Evolutionary conservation across 148 eudicot species (phyloP).

Genomic region (Rhododendron griersonianum): DNA sequence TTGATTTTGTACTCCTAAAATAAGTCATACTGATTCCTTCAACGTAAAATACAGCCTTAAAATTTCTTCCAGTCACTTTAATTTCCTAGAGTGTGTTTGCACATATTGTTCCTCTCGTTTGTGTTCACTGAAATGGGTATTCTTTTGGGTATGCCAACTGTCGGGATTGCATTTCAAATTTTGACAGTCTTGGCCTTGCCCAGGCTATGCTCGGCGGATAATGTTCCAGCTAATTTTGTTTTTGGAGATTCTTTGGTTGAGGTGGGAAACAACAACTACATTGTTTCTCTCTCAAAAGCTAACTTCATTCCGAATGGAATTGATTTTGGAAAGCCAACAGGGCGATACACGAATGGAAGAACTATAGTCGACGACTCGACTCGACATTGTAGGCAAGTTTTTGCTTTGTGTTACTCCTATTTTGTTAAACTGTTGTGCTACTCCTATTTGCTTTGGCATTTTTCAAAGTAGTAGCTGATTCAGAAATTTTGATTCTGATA

Average conservation of each 20-base stretch:
- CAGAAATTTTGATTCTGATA: not conserved
- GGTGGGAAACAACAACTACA: slow-evolving; percentile 75
- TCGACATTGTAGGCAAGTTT: slow-evolving; percentile 56
- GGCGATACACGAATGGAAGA: slow-evolving; percentile 72
- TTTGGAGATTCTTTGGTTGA: slow-evolving; percentile 88
- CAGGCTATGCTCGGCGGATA: slow-evolving; percentile 14
- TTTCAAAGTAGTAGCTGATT: not conserved
- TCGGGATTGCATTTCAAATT: not conserved
- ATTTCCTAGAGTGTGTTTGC: not conserved
- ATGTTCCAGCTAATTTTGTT: slow-evolving; percentile 52
- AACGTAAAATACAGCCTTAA: not conserved
- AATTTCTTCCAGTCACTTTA: not conserved
- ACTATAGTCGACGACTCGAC: slow-evolving; percentile 78
- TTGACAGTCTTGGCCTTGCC: slow-evolving; percentile 6
- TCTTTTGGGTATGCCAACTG: slow-evolving; percentile 2
- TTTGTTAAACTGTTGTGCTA: not conserved
- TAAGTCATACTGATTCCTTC: too few species aligned
- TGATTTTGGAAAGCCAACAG: slow-evolving; percentile 69
- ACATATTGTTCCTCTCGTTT: not conserved
- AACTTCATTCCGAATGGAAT: slow-evolving; percentile 63
- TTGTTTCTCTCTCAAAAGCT: slow-evolving; percentile 62
- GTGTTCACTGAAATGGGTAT: not conserved
- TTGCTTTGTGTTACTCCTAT: slow-evolving; percentile 2
- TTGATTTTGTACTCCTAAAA: not conserved
- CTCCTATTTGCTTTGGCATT: not conserved